Evolutionary conservation across 345 rosid species (phyloP), one percentile per base, ranked within the genome.

Genomic region (Populus simonii): DNA sequence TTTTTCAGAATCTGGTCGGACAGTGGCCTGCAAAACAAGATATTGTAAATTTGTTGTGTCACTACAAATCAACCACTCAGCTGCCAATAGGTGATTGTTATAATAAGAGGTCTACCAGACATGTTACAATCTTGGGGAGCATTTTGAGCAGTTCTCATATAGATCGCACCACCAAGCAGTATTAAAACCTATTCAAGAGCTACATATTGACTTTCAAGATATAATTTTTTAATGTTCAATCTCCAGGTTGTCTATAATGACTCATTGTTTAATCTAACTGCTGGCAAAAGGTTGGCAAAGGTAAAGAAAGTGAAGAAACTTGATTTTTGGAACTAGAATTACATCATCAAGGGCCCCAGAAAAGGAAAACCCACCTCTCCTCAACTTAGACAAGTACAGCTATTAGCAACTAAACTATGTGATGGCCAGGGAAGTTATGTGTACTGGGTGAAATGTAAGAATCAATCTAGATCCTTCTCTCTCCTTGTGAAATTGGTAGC

Each of bases 11-110:
- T 93, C 99, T 38, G 79, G 72, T 10, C 63, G 72, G 74, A 86
- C 68, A 53, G n/a, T 81, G 36, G 91, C 99, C 99, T 95, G 91
- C 74, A 69, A 79, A 79, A 73, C 47, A 73, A 76, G 15, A 61
- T 18, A 61, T 63, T 10, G 57, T 76, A 62, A 39, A 35, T 71
- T 53, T 41, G 16, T 18, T 18, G 27, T 62, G 2, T 36, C 73
- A 68, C 31, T 38, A 18, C 66, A 69, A 74, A 74, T 39, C 13
- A 35, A 31, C 66, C 4, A 41, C 18, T 43, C 25, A 33, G 75
- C 43, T 33, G 65, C 25, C 27, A 1, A 20, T 33, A 49, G 39
- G 53, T 67, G 36, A 35, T 22, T n/a, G 12, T 25, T 4, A 76
- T 39, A 39, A 41, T 16, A 41, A 10, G 31, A 12, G 18, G 33